Conservation (phyloP, 768 basidiomycete species). For the Leccinum ochraceum region DNA sequence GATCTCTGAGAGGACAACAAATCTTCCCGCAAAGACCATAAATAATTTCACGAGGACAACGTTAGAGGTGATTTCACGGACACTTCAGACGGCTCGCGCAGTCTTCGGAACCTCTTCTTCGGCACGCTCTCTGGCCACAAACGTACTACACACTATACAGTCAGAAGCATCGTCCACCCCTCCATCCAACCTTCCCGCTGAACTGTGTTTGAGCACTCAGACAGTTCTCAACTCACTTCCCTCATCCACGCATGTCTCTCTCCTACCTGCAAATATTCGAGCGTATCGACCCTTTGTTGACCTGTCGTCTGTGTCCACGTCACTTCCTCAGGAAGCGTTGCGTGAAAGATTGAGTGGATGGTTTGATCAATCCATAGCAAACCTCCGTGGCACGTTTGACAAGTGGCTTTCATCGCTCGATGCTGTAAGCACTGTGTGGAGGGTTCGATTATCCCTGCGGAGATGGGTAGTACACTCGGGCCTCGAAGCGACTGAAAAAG, state of each 20-base stretch:
- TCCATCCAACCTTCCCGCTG: conserved; percentile 41
- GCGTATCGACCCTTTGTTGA: conserved; percentile 88
- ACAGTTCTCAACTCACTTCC: conserved; percentile 70
- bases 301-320: conserved; percentile 56
- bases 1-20: conserved; percentile 1
- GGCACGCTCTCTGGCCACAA: conserved; percentile 49
- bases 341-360: conserved; percentile 55
- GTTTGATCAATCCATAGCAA: conserved; percentile 56
- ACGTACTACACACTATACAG: conserved; percentile 64
- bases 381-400: conserved; percentile 45
- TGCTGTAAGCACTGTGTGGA: conserved; percentile 72
- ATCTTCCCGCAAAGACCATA: conserved; percentile 39
- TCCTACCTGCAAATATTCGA: conserved; percentile 69
- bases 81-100: conserved; percentile 54
- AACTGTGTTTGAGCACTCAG: conserved; percentile 65
- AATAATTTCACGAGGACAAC: conserved; percentile 52
- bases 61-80: conserved; percentile 58
- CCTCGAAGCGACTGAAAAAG: conserved; percentile 51
- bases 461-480: conserved; percentile 45
- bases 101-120: conserved; percentile 50
- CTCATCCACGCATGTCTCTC: conserved; percentile 78
- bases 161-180: conserved; percentile 40
- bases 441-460: conserved; percentile 52
- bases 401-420: conserved; percentile 62
- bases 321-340: conserved; percentile 46